These are phyloP conservation scores for Umbelopsis ramanniana DNA, from an alignment of 192 early-diverging fungal genomes.

Conservation along the genomic window DNA sequence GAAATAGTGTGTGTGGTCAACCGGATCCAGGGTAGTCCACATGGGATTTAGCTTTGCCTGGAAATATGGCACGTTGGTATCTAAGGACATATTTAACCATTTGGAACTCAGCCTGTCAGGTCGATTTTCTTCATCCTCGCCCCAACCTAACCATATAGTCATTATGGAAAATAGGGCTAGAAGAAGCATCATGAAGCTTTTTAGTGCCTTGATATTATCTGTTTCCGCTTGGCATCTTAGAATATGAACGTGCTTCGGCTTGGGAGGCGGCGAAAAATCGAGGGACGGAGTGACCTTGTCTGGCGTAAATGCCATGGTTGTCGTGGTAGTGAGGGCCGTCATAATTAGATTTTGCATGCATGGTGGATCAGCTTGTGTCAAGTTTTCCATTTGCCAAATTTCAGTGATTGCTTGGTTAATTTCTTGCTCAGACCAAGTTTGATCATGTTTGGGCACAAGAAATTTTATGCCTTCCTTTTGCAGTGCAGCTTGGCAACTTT, in stretches of 20 bases:
- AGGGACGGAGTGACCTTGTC: background rate
- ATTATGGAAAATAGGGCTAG: background rate
- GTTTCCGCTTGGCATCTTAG: background rate
- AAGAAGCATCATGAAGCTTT: background rate
- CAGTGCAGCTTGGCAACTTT: background rate
- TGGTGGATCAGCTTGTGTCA: background rate
- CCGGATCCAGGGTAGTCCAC: slow-evolving; percentile 10
- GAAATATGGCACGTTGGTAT: slow-evolving; percentile 12
- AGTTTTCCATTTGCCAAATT: background rate
- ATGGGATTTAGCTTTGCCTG: slow-evolving; percentile 20
- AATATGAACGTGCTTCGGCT: background rate
- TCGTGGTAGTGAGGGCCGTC: background rate
- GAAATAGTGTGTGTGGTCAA: slow-evolving; percentile 15
- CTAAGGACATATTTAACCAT: slow-evolving; percentile 13
- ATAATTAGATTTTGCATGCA: background rate
- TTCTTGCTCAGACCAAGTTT: background rate
- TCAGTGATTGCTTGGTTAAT: background rate
- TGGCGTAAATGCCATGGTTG: background rate
- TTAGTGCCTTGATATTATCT: background rate
- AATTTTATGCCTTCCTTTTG: background rate
- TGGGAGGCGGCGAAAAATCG: background rate
- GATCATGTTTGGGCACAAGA: background rate
- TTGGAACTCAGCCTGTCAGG: slow-evolving; percentile 8
- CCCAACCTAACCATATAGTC: background rate
- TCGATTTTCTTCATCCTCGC: background rate